A percentile compares a stretch with the other conserved stretches of the same genome.
Conservation (phyloP, 768 basidiomycete genomes). For the Hygrocybe coccinea region DNA sequence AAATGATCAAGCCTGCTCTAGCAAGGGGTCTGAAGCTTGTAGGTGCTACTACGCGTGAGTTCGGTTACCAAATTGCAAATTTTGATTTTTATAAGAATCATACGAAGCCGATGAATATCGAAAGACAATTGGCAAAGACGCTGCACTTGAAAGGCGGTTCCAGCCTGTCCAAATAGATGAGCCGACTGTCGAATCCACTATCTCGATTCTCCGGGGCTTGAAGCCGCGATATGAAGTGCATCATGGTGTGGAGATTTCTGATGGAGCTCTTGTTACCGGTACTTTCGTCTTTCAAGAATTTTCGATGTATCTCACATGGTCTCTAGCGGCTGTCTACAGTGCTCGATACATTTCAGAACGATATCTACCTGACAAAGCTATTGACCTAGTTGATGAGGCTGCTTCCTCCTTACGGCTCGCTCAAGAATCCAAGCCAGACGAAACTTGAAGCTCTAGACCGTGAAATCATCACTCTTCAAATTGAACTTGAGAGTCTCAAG, state of each 20-base stretch:
- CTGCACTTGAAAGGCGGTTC: constrained; percentile 86
- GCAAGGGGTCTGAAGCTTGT: constrained; percentile 85
- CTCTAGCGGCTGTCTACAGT: constrained; percentile 71
- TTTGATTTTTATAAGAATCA: background rate
- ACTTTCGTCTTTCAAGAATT: constrained; percentile 12
- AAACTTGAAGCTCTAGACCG: constrained; percentile 77
- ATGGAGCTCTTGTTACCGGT: constrained; percentile 84
- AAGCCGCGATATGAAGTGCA: constrained; percentile 86
- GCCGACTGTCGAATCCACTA: constrained; percentile 78
- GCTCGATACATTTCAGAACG: constrained; percentile 84
- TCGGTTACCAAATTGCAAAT: too few relatives aligned
- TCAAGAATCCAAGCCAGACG: constrained; percentile 84
- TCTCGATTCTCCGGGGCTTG: constrained; percentile 81
- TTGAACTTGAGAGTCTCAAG: constrained; percentile 84
- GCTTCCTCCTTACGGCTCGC: constrained; percentile 81
- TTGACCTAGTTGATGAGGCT: constrained; percentile 91
- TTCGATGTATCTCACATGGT: background rate
- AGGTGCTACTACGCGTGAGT: constrained; percentile 83
- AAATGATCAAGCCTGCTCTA: constrained; percentile 90
- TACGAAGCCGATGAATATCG: constrained; percentile 75
- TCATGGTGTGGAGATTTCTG: constrained; percentile 89
- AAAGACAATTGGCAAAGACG: constrained; percentile 88
- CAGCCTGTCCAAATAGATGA: constrained; percentile 88
- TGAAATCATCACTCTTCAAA: constrained; percentile 81
- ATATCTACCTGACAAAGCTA: constrained; percentile 86